Conservation (phyloP, 192 early-diverging fungal genomes). For the Coemansia reversa region DNA sequence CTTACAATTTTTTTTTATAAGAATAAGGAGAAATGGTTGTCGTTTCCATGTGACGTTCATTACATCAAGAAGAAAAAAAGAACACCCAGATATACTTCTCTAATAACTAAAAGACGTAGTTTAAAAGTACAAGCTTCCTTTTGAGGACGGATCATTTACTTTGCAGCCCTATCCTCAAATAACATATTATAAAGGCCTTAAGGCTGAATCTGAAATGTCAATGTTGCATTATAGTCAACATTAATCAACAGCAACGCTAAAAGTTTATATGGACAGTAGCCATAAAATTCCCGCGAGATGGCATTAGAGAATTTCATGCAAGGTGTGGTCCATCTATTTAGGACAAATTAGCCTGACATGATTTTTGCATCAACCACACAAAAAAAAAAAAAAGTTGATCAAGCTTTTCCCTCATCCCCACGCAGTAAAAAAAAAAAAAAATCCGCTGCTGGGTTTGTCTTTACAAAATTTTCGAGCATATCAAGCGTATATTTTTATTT, state of each 20-base stretch:
- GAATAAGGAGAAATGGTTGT: neutral
- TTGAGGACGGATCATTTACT: neutral
- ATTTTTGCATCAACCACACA: too few relatives aligned
- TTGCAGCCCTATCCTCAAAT: neutral
- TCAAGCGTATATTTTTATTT: conserved; percentile 2
- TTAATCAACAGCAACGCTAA: neutral
- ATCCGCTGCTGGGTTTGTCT: neutral
- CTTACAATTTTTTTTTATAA: too few relatives aligned
- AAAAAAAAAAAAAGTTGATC: too few relatives aligned
- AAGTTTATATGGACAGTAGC: neutral
- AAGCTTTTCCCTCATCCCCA: too few relatives aligned
- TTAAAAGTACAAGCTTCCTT: neutral
- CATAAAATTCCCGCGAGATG: neutral
- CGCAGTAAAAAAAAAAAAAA: neutral
- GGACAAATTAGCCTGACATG: too few relatives aligned
- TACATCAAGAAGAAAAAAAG: neutral
- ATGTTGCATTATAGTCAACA: too few relatives aligned
- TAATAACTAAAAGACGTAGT: neutral
- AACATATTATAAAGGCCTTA: too few relatives aligned
- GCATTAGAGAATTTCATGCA: too few relatives aligned
- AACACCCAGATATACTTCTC: neutral
- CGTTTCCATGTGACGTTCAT: neutral
- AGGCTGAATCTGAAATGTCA: too few relatives aligned
- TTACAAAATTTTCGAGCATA: neutral
- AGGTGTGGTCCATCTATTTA: too few relatives aligned